A percentile compares a stretch with the other conserved stretches of the same genome.
Conservation (phyloP, 2,329 filamentous ascomycete genomes). For the Apiospora saccharicola region DNA sequence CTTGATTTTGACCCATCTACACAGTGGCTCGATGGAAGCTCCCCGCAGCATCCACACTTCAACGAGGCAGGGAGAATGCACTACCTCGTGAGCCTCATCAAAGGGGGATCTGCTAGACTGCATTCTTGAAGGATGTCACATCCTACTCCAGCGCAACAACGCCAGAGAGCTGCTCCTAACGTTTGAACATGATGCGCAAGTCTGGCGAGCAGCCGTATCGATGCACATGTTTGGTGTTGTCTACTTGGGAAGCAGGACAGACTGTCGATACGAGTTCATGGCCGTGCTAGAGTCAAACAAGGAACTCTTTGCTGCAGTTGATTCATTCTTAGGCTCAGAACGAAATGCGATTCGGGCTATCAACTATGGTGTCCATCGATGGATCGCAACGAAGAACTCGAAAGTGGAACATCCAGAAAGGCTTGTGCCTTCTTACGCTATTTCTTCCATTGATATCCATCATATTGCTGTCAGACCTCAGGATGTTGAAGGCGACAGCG, state of each 20-base stretch:
- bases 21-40: not conserved
- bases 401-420: not conserved
- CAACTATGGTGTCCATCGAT: not conserved
- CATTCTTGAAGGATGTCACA: not conserved
- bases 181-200: not conserved
- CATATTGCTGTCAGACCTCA: not conserved
- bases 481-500: not conserved
- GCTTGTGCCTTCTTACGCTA: not conserved
- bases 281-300: not conserved
- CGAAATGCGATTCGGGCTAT: not conserved
- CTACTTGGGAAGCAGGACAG: not conserved
- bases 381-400: not conserved
- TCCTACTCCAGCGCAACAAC: not conserved
- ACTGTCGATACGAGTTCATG: not conserved
- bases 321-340: not conserved
- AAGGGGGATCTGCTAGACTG: not conserved
- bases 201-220: not conserved
- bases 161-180: not conserved
- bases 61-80: not conserved
- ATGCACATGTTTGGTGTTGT: not conserved
- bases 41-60: not conserved
- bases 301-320: not conserved
- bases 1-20: not conserved
- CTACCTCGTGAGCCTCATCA: not conserved
- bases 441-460: not conserved